Conservation (phyloP, 768 basidiomycete genomes). For the Podaxis sp. region DNA sequence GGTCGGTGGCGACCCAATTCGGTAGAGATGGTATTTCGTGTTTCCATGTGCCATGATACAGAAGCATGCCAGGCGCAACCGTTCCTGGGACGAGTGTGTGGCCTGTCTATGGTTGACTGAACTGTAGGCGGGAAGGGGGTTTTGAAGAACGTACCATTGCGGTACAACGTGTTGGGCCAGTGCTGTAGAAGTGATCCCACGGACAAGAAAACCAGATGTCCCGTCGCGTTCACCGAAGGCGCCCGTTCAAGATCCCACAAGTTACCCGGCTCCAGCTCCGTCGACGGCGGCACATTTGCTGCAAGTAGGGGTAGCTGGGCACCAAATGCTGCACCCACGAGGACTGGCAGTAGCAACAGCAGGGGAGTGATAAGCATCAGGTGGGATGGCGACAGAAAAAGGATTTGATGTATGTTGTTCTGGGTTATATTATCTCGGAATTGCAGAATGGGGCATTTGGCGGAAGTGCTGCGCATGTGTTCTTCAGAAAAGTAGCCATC, state of each 20-base stretch:
- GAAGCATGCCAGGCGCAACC: background rate
- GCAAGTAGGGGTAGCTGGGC: background rate
- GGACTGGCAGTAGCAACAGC: background rate
- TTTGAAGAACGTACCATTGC: background rate
- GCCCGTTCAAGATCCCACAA: background rate
- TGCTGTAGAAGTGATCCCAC: background rate
- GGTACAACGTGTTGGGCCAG: background rate
- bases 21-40: background rate
- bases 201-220: background rate
- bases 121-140: background rate
- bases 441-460: too few species aligned
- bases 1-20: constrained; percentile 8
- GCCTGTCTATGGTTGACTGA: background rate
- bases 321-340: background rate
- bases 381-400: background rate
- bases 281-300: background rate
- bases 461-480: too few species aligned
- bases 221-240: background rate
- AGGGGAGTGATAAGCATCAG: background rate
- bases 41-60: background rate
- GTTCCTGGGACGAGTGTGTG: background rate
- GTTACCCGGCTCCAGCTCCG: background rate
- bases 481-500: background rate
- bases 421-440: too few species aligned
- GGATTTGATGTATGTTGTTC: too few species aligned